Conservation (phyloP, 805 yeast species). For the Maudiozyma saulgeensis region DNA sequence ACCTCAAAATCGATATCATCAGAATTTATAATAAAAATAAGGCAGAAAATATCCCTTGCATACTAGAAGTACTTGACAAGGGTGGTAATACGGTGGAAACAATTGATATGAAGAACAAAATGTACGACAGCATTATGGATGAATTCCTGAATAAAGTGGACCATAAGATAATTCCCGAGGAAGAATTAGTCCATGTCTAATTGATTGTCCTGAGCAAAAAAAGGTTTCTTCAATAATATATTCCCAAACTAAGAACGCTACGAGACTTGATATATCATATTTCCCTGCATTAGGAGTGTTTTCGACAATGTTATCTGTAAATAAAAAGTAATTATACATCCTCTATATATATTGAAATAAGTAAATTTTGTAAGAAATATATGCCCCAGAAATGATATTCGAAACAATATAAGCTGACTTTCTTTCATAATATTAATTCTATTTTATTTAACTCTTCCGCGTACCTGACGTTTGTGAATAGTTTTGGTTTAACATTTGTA, state of each 20-base stretch:
- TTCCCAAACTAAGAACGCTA: no score
- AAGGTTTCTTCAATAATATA: no score
- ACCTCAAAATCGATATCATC: conserved; percentile 48
- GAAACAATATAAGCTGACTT: no score
- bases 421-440: no score
- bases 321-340: neutral
- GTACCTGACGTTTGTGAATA: no score
- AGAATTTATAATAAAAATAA: conserved; percentile 36
- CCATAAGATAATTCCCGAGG: conserved; percentile 42
- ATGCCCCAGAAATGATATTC: no score
- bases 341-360: no score
- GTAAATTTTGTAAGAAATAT: no score
- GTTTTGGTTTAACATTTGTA: no score
- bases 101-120: conserved; percentile 46
- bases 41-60: conserved; percentile 22
- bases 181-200: conserved; percentile 30
- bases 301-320: neutral
- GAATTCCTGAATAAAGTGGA: conserved; percentile 43
- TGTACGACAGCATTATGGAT: conserved; percentile 44
- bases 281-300: neutral
- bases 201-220: no score
- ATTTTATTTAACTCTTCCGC: no score
- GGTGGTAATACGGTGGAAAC: conserved; percentile 19
- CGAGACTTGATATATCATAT: no score
- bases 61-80: conserved; percentile 14